A percentile compares a stretch with the other conserved stretches of the same genome.
Conservation (phyloP, 176 grass and related monocot species). For the Poa annua region DNA sequence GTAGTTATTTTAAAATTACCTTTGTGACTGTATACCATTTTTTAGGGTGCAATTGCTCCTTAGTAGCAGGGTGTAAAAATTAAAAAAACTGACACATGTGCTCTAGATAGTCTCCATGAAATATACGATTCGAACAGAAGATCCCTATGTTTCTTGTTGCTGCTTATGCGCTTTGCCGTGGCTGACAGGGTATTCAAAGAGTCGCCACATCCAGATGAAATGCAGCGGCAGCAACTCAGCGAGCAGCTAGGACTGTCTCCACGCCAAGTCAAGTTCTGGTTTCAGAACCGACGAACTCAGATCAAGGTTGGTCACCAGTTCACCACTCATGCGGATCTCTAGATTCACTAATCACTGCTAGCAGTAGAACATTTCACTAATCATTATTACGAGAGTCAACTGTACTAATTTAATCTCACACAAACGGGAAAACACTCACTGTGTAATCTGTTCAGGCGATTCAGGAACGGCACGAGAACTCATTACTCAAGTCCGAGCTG, state of each 20-base stretch:
- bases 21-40: too few species aligned
- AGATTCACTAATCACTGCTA: too few species aligned
- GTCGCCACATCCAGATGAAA: constrained; percentile 91
- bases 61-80: too few species aligned
- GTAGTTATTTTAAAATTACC: too few species aligned
- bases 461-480: constrained; percentile 91
- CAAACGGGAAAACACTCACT: neutral
- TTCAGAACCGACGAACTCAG: constrained; percentile 88
- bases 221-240: constrained; percentile 73
- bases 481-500: constrained; percentile 77
- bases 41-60: too few species aligned
- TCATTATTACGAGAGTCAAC: neutral
- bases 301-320: constrained; percentile 64
- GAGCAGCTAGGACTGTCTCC: constrained; percentile 71
- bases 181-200: constrained; percentile 73
- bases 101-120: too few species aligned
- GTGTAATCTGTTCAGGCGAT: constrained; percentile 48
- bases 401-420: neutral
- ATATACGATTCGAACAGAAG: too few species aligned
- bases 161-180: neutral
- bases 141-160: neutral
- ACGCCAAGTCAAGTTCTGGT: constrained; percentile 96
- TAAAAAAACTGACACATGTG: too few species aligned
- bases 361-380: too few species aligned
- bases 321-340: neutral